Conservation (phyloP, 305 asterid species). For the Rubia balearica region DNA sequence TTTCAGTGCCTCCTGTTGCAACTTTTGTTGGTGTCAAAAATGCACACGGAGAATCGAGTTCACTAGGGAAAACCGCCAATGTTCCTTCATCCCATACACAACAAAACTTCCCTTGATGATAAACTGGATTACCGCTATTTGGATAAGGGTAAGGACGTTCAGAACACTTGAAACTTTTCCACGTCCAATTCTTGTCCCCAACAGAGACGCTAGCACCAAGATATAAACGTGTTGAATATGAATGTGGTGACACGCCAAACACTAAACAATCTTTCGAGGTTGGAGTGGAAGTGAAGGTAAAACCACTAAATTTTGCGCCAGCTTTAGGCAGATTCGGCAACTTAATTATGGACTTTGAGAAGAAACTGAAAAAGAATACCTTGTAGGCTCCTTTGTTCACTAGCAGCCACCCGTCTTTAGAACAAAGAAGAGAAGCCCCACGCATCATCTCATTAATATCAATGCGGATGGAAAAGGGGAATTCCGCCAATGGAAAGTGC, state of each 20-base stretch:
- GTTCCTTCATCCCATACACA: too few relatives aligned
- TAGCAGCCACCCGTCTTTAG: neutral
- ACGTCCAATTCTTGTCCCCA: neutral
- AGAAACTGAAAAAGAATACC: neutral
- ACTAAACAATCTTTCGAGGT: constrained; percentile 2
- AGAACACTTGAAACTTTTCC: neutral
- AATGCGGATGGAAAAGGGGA: neutral
- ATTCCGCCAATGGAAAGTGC: neutral
- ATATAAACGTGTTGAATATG: neutral
- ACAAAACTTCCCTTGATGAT: neutral
- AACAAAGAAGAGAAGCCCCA: neutral
- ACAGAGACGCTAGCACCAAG: neutral
- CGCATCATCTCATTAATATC: neutral
- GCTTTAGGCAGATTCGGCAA: neutral
- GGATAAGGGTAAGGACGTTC: neutral
- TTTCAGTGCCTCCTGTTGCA: too few relatives aligned
- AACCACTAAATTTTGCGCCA: too few relatives aligned
- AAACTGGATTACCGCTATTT: too few relatives aligned
- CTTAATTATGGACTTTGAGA: neutral
- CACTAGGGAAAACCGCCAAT: neutral
- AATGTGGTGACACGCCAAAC: neutral
- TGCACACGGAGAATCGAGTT: neutral
- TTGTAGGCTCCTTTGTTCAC: neutral
- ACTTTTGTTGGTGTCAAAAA: too few relatives aligned
- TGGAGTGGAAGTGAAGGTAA: neutral